Evolutionary conservation across 208 protist species (phyloP), one percentile per base, ranked within the genome.

Genomic region (Polymyxa betae): DNA sequence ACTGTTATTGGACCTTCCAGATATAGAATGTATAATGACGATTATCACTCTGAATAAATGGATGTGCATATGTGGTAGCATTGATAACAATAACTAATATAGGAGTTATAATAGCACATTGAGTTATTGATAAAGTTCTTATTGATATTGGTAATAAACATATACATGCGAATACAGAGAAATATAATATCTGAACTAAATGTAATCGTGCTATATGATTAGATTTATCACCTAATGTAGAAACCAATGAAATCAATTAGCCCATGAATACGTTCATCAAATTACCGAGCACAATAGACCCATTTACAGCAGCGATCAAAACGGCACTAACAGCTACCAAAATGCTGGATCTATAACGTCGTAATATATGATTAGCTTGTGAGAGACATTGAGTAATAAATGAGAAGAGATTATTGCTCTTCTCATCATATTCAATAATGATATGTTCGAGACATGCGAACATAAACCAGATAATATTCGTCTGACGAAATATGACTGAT

Each of bases 21-120:
- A 91, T n/a, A 35, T 92, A 92, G n/a, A 92, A 92, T 12, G 89
- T 92, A 88, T 91, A 92, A 88, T 92, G 90, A 20, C 90, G 90
- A 38, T 92, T 92, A 44, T 92, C 90, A 20, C 52, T 88, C 5
- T 92, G 90, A 12, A 92, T 38, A 38, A 92, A 92, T 24, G 90
- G 90, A 91, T 92, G 90, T 24, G 46, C 77, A 88, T 66, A 66
- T 29, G 20, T 66, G 54, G 20, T 16, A 66, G 54, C 54, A 29
- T 66, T 16, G 20, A 66, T 29, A 32, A 29, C 54, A 16, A 66
- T 16, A 29, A 66, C 29, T 32, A 29, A 16, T 32, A 66, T 16
- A 32, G 54, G 54, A 66, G 54, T 29, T 29, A 66, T 32, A 66
- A 29, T 29, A 32, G 54, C 54, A 32, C 16, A 16, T 66, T 32